Base-by-base conservation (phyloP, 2,329 filamentous ascomycete species). In the Neonectria magnoliae region DNA sequence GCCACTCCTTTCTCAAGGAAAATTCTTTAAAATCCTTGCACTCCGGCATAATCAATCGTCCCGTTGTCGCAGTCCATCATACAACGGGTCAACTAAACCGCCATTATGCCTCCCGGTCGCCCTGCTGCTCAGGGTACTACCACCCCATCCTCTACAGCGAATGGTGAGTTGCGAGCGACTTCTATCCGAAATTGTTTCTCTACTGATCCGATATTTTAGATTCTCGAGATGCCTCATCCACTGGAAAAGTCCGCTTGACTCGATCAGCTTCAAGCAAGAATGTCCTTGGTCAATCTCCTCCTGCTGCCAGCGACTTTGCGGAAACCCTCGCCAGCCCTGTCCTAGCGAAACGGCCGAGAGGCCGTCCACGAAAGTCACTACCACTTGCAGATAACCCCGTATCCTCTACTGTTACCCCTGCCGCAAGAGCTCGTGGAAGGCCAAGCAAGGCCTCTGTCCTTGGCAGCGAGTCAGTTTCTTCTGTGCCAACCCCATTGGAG, bases 381-480 rank as follows among this genome's bases (percentile, higher is more conserved):
- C 20, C 59, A 5, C n/a, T 29, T n/a, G 57, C 56, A 29, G 53
- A 58, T 8, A 64, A 66, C 4, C 59, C 60, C 16, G 55, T 63
- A 18, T 36, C 62, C 36, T 29, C 57, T 14, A 31, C 44, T 36
- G 16, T 20, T 6, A 55, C 65, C 14, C 41, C 65, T 9, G 25
- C 45, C 16, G 71, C 58, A 54, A 65, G 64, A 54, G 31, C 31
- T 16, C 67, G 65, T 33, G 66, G 66, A 16, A 70, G 69, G 38
- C 64, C 62, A 50, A 69, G 66, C 57, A 72, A 68, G 44, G 61
- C 58, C 7, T 53, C 67, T 29, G 55, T 60, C 11, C 31, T 70
- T 6, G 66, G 67, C 25, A 77, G 72, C 50, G 75, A 75, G 38
- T 76, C 78, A 7, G 70, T 71, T 7, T 81, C 78, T 16, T 78